Evolutionary conservation across 2,329 filamentous ascomycete genomes (phyloP).

Genomic region (Dactylellina cionopaga): DNA sequence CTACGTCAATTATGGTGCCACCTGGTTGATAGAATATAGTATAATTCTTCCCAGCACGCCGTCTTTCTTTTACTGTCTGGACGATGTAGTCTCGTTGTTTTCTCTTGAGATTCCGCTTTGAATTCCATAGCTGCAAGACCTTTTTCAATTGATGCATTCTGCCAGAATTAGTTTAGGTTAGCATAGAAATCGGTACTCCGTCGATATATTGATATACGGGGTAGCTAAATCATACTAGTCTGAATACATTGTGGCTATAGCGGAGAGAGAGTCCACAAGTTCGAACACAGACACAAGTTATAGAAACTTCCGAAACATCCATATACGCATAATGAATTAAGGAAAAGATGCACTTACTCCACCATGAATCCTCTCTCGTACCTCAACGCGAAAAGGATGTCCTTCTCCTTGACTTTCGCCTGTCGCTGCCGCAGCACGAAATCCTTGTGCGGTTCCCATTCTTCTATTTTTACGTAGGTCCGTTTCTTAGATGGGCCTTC

Average conservation of each 20-base stretch:
- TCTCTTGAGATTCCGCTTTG: conserved; percentile 42
- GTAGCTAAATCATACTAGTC: not conserved
- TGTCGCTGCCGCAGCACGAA: conserved; percentile 40
- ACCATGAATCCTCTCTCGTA: conserved; percentile 43
- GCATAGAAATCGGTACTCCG: too few relatives aligned
- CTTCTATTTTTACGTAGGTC: conserved; percentile 47
- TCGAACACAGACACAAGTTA: not conserved
- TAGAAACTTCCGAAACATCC: not conserved
- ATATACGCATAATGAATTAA: not conserved
- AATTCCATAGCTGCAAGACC: conserved; percentile 48
- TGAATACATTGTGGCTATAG: not conserved
- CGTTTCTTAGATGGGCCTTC: conserved; percentile 20
- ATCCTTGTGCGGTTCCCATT: conserved; percentile 50
- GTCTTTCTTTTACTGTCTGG: conserved; percentile 37
- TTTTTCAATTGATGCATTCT: conserved; percentile 52
- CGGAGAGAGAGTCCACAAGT: not conserved
- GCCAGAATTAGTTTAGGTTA: not conserved
- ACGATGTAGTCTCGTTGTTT: conserved; percentile 47
- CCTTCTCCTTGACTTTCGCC: conserved; percentile 44
- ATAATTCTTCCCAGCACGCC: conserved; percentile 22
- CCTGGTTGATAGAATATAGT: conserved; percentile 38
- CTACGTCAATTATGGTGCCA: conserved; percentile 33
- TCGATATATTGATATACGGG: not conserved
- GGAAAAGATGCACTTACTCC: conserved; percentile 15
- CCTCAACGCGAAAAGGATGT: conserved; percentile 38